Percentiles rank a stretch among this genome's conserved stretches.
Evolutionary conservation across 31 red algal species (phyloP).

Genomic region (Pterothamnion heteromorphum): DNA sequence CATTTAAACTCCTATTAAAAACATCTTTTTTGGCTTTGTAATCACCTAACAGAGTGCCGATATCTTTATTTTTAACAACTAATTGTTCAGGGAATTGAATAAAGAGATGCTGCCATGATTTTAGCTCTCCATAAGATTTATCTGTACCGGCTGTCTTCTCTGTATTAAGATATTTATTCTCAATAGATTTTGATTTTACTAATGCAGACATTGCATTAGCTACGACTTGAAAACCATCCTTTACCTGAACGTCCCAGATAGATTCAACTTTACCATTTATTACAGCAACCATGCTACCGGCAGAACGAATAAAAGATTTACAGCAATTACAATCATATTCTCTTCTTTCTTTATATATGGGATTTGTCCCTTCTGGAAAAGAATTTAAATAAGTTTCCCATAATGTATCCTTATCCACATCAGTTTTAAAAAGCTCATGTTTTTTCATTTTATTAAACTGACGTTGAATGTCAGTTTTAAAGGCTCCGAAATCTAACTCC

Average conservation of each 20-base stretch:
- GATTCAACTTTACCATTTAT: neutral
- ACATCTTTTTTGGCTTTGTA: neutral
- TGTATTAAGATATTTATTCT: neutral
- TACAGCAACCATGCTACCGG: neutral
- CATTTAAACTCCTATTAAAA: neutral
- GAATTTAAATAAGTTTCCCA: neutral
- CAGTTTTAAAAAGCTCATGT: neutral
- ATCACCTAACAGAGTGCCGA: neutral
- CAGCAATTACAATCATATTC: neutral
- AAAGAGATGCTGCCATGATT: neutral
- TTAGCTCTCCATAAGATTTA: neutral
- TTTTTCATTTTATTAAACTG: neutral
- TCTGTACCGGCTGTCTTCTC: neutral
- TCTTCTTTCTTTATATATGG: neutral
- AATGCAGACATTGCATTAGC: neutral
- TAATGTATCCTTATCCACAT: neutral
- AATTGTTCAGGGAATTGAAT: neutral
- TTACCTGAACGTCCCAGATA: neutral
- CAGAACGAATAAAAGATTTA: neutral
- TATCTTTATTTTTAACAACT: neutral
- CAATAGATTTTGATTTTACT: neutral
- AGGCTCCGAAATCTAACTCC: too few species aligned
- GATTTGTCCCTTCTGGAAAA: constrained; percentile 2
- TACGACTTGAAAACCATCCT: neutral
- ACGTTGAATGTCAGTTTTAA: too few species aligned